phyloP scores from a whole-genome alignment of 306 rosid genomes.

The Abrus pulchellus region DNA sequence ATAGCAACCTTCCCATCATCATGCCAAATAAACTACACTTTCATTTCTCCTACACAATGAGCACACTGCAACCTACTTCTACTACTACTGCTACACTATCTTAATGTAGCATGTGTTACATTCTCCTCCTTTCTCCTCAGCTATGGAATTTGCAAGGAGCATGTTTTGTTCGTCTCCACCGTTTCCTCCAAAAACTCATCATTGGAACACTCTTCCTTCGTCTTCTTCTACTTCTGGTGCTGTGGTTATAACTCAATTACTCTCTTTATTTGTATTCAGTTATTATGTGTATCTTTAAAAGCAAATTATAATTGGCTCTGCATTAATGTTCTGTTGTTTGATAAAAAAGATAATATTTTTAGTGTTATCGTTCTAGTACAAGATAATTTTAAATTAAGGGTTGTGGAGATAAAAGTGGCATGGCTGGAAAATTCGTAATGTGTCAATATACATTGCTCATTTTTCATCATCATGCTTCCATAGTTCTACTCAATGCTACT shows the following conservation, averaged over 20 bases:
- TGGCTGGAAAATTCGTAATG: constrained; percentile 35
- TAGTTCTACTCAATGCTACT: neutral
- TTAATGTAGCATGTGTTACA: constrained; percentile 27
- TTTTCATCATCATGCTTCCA: constrained; percentile 2
- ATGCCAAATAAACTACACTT: neutral
- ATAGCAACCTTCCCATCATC: neutral
- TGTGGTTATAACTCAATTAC: constrained; percentile 5
- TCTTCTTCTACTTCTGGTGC: constrained; percentile 61
- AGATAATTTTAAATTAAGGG: constrained; percentile 11
- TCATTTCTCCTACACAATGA: constrained; percentile 18
- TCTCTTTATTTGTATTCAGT: neutral
- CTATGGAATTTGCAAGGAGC: constrained; percentile 77
- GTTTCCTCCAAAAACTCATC: constrained; percentile 69
- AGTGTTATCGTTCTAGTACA: neutral
- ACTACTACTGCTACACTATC: neutral
- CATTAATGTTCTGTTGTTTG: neutral
- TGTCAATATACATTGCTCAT: constrained; percentile 31
- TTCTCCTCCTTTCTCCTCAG: constrained; percentile 28
- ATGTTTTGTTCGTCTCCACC: constrained; percentile 70
- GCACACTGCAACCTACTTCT: constrained; percentile 9
- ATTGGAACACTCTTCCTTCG: constrained; percentile 59
- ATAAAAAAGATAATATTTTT: too few species aligned
- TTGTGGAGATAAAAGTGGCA: neutral
- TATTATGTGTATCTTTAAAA: neutral
- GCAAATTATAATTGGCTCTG: constrained; percentile 3